A percentile compares a stretch with the other conserved stretches of the same genome.
Evolutionary conservation across 805 yeast genomes (phyloP).

Genomic region (Barnettozyma wickerhamii): DNA sequence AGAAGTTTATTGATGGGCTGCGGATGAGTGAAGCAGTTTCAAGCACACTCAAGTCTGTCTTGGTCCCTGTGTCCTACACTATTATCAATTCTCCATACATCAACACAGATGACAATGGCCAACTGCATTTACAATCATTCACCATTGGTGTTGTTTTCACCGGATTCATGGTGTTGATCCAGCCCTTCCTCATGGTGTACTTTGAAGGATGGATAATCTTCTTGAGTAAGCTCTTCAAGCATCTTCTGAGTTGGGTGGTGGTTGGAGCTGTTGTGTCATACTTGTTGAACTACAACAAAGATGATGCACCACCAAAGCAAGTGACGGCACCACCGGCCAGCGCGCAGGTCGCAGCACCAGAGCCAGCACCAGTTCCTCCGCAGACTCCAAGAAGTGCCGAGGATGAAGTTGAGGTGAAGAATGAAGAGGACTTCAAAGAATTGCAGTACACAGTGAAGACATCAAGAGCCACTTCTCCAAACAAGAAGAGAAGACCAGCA

Average conservation of each 20-base stretch:
- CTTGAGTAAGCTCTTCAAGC: constrained; percentile 17
- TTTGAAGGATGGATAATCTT: constrained; percentile 23
- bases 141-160: constrained; percentile 20
- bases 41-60: constrained; percentile 1
- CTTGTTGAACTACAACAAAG: constrained; percentile 10
- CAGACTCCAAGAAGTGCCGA: no score
- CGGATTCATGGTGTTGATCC: constrained; percentile 14
- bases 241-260: constrained; percentile 16
- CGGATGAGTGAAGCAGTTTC: constrained; percentile 6
- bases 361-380: no score
- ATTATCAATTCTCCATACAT: constrained; percentile 21
- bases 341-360: no score
- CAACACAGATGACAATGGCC: constrained; percentile 18
- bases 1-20: constrained; percentile 14
- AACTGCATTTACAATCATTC: constrained; percentile 26
- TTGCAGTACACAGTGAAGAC: constrained; percentile 21
- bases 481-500: neutral
- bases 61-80: constrained; percentile 1
- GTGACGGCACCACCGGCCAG: no score
- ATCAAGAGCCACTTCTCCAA: constrained; percentile 10
- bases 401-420: neutral
- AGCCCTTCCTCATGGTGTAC: constrained; percentile 21
- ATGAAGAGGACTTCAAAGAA: constrained; percentile 12
- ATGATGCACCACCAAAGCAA: neutral
- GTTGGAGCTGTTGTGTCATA: constrained; percentile 17